Evolutionary conservation across 148 eudicot genomes (phyloP).

Genomic region (Dianthus caryophyllus): DNA sequence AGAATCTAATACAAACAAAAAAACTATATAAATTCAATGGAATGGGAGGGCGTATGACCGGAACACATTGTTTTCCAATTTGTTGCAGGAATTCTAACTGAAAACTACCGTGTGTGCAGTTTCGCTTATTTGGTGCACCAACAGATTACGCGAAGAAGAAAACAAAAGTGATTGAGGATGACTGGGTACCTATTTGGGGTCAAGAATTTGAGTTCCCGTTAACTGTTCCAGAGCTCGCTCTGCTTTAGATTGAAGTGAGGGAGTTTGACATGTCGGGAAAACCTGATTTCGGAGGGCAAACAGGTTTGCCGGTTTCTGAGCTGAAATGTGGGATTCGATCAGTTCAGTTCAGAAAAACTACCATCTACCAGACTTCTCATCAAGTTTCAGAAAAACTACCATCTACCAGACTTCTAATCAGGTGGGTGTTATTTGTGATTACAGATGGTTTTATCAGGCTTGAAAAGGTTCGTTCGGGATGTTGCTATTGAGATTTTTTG

Average conservation of each 20-base stretch:
- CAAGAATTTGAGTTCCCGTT: constrained; percentile 55
- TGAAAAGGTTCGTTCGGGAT: too few relatives aligned
- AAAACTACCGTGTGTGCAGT: constrained; percentile 24
- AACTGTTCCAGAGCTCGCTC: constrained; percentile 62
- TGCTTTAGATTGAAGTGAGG: constrained; percentile 55
- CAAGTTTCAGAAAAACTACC: constrained; percentile 53
- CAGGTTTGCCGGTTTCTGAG: constrained; percentile 59
- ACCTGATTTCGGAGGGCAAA: constrained; percentile 77
- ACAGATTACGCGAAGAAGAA: constrained; percentile 45
- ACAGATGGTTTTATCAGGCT: too few relatives aligned
- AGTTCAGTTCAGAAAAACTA: constrained; percentile 47
- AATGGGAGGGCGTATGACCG: too few relatives aligned
- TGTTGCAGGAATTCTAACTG: too few relatives aligned
- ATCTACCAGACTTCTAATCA: too few relatives aligned
- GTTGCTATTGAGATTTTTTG: too few relatives aligned
- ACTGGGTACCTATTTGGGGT: constrained; percentile 68
- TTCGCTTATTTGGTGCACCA: constrained; percentile 48
- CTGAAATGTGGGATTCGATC: constrained; percentile 54
- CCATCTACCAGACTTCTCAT: constrained; percentile 56
- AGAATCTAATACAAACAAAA: too few relatives aligned
- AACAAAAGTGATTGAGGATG: constrained; percentile 56
- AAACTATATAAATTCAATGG: too few relatives aligned
- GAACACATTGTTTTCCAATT: too few relatives aligned
- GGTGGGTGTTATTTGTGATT: too few relatives aligned
- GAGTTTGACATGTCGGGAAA: constrained; percentile 59